Base-by-base conservation (phyloP, 2,329 filamentous ascomycete genomes). In the Botrytis porri region DNA sequence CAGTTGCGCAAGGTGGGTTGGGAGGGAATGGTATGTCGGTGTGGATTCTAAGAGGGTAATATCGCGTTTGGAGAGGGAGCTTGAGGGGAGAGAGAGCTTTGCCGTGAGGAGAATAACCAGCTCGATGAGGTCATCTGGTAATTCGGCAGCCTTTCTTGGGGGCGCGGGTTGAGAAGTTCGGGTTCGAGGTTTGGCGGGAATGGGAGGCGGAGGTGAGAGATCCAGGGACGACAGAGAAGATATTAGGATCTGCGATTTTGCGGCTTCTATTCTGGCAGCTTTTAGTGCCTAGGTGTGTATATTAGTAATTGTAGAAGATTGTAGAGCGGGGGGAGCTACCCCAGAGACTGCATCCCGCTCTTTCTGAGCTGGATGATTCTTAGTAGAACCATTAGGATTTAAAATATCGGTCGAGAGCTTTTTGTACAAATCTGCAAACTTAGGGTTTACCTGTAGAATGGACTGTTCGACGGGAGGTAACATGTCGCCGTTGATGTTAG, bases 371-470 rank as follows among this genome's bases (percentile, higher is more conserved):
- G 83, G 81, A 76, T 86, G 83, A n/a, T 84, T 81, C 77, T 84
- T 88, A 2, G 87, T 88, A 14, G 88, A 88, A 3, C 86, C 88
- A 80, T 90, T 86, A 0, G 85, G 80, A 75, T 89, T 88, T 8
- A 91, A 83, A 39, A 90, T 80, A 2, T 83, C 83, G 1, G 83
- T 85, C 10, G 86, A 87, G 63, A 91, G 82, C 20, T 84, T 86
- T 25, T 81, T 83, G 80, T 90, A 88, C 8, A 91, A 83, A 48
- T 83, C 82, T n/a, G 87, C 86, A 77, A 91, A 91, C 35, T 87
- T 84, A 0, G 88, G 88, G 75, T 91, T 90, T 73, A 83, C 84
- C 70, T 84, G 80, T 1, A 91, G 80, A 29, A 90, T 82, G 0
- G 84, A 76, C 14, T 86, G 83, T 32, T 90, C 88, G 14, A 90